Conservation (phyloP, 2,329 filamentous ascomycete genomes). For the Diplocarpon rosae region DNA sequence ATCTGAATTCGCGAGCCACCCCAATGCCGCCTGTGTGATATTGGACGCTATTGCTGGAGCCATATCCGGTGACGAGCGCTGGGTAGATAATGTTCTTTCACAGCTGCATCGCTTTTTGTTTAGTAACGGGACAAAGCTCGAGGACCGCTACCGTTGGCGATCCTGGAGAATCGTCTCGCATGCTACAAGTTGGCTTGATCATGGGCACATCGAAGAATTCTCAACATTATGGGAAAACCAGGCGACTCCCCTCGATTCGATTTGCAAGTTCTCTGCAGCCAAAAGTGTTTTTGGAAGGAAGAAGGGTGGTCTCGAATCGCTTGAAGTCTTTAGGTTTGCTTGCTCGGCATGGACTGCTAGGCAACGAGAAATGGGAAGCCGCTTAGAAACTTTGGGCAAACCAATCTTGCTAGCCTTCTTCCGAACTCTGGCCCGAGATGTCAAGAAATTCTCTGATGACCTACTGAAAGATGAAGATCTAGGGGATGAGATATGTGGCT, state of each 20-base stretch:
- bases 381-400: slow-evolving; percentile 1
- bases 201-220: slow-evolving; percentile 12
- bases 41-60: slow-evolving; percentile 31
- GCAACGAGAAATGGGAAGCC: slow-evolving; percentile 9
- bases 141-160: slow-evolving; percentile 22
- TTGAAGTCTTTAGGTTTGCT: slow-evolving; percentile 19
- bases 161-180: slow-evolving; percentile 22
- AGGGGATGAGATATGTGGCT: slow-evolving; percentile 3
- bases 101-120: slow-evolving; percentile 28
- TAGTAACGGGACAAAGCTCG: slow-evolving; percentile 16
- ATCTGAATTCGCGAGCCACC: slow-evolving; percentile 14
- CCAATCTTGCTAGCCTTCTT: slow-evolving; percentile 13
- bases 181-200: slow-evolving; percentile 15
- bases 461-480: slow-evolving; percentile 5
- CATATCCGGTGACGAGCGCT: slow-evolving; percentile 28
- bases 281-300: not conserved
- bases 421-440: slow-evolving; percentile 8
- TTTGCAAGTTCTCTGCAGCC: not conserved
- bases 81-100: slow-evolving; percentile 25
- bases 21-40: slow-evolving; percentile 26
- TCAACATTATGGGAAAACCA: slow-evolving; percentile 14
- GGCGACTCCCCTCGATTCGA: slow-evolving; percentile 14
- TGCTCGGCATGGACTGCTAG: slow-evolving; percentile 21
- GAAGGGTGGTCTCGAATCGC: slow-evolving; percentile 11
- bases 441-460: slow-evolving; percentile 6